Base-by-base conservation (phyloP, 2,329 filamentous ascomycete genomes). In the Clonostachys rosea region DNA sequence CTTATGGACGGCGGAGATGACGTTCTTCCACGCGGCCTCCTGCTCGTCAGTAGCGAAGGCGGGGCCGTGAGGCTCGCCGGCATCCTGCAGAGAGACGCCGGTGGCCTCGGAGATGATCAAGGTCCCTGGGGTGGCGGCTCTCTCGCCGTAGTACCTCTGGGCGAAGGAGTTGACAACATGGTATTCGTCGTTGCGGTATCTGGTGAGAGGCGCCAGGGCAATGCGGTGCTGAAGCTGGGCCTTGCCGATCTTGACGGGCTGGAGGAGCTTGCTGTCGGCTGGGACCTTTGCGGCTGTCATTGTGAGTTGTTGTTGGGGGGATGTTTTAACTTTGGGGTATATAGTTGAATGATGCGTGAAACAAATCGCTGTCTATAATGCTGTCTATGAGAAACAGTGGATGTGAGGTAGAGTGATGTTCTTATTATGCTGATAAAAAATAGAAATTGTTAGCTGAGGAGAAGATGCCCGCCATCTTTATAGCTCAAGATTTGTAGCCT, bases 1-100 rank as follows among this genome's bases (percentile, higher is more conserved):
- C 33, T 69, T 70, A 62, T 87, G 84, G 2, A 87, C 81, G 2
- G 74, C 78, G 43, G 79, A 73, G 3, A 77, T 80, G 35, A 87
- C 66, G 47, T 70, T 66, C 16, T 73, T 76, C 84, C 83, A 87
- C 0, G 69, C 76, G 1, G 69, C 68, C 41, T 79, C 68, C 53
- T 85, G 81, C 24, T 66, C 70, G 1, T 71, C 61, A 40, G 63
- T 74, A 54, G 70, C 83, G 54, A 87, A 76, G 1, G 79, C 81
- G 0, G 84, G 81, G 0, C 74, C 71, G 42, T 51, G 34, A 13
- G 14, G 35, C 33, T 70, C 59, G 65, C 56, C 44, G 42, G 73
- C 73, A 37, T 65, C 70, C 52, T 68, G 66, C 6, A 64, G 54
- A 3, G 75, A 72, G 68, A 49, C 13, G 71, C 74, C 52, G 76